These are phyloP conservation scores for Eutrema yunnanense DNA, from an alignment of 345 rosid species.

Conservation along the genomic window DNA sequence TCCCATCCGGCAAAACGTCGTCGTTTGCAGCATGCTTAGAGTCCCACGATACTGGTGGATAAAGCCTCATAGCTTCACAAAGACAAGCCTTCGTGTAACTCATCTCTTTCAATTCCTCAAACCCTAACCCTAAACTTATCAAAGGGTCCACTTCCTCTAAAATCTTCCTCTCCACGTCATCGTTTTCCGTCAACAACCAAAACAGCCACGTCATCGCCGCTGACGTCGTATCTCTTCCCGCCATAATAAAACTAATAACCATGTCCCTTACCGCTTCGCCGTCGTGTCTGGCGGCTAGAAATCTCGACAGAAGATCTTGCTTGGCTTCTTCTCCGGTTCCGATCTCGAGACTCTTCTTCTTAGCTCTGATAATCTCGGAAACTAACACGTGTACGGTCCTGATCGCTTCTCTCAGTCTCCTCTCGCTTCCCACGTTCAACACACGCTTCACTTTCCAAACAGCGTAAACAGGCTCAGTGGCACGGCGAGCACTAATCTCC, in stretches of 20 bases:
- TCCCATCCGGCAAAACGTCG: conserved; percentile 64
- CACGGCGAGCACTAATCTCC: conserved; percentile 58
- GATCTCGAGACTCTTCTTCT: conserved; percentile 27
- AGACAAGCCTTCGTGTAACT: conserved; percentile 45
- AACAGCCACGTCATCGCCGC: conserved; percentile 69
- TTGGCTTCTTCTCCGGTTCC: conserved; percentile 20
- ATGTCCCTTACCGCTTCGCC: conserved; percentile 53
- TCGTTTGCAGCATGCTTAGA: conserved; percentile 48
- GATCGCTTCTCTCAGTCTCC: conserved; percentile 43
- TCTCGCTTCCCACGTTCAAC: conserved; percentile 63
- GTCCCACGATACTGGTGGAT: conserved; percentile 67
- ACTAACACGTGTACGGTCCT: conserved; percentile 42
- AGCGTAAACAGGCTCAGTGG: conserved; percentile 41
- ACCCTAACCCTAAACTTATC: conserved; percentile 23
- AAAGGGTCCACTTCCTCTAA: conserved; percentile 41
- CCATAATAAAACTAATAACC: conserved; percentile 61
- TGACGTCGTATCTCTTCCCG: conserved; percentile 65
- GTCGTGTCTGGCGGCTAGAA: conserved; percentile 44
- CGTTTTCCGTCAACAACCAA: conserved; percentile 44
- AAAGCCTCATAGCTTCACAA: conserved; percentile 63
- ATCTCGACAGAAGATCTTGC: conserved; percentile 61
- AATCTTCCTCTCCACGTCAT: conserved; percentile 23
- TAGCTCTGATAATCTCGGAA: conserved; percentile 42
- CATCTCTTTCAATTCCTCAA: conserved; percentile 39
- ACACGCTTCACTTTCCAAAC: conserved; percentile 59